phyloP scores from a whole-genome alignment of 2,329 filamentous ascomycete genomes.

The Xylaria arbuscula region DNA sequence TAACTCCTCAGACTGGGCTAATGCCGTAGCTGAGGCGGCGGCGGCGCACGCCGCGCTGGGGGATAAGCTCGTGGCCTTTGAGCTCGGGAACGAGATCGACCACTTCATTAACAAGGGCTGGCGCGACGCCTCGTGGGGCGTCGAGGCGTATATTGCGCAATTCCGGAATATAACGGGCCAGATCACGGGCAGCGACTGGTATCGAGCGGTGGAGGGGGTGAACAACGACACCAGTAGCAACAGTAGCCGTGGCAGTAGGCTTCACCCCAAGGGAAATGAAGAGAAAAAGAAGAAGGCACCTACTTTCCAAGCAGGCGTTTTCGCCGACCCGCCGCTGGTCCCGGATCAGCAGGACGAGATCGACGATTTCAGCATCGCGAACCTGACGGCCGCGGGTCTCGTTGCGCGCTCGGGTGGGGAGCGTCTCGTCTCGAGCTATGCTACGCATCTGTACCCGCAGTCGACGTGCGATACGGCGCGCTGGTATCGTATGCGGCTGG shows the following conservation, averaged over 20 bases:
- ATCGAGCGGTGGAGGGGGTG: conserved; percentile 30
- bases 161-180: conserved; percentile 50
- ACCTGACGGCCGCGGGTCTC: conserved; percentile 46
- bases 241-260: neutral
- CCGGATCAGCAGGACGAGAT: conserved; percentile 53
- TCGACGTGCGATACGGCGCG: conserved; percentile 50
- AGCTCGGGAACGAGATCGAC: conserved; percentile 54
- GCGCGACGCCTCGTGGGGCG: conserved; percentile 48
- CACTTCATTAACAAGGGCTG: conserved; percentile 52
- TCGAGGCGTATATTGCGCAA: conserved; percentile 48
- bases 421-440: conserved; percentile 50
- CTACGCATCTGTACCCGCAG: conserved; percentile 54
- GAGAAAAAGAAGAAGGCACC: conserved; percentile 34
- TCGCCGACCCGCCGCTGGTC: conserved; percentile 52
- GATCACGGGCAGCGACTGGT: conserved; percentile 49
- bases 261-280: too few relatives aligned
- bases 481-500: conserved; percentile 50
- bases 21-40: conserved; percentile 47
- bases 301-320: conserved; percentile 51
- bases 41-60: conserved; percentile 48
- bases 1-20: conserved; percentile 48
- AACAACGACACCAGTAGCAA: neutral
- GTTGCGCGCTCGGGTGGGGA: conserved; percentile 47
- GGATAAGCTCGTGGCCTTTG: conserved; percentile 47
- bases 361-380: conserved; percentile 53